These are phyloP conservation scores for Apiotrichum gracile DNA, from an alignment of 1,284 basidiomycete genomes.

Conservation along the genomic window DNA sequence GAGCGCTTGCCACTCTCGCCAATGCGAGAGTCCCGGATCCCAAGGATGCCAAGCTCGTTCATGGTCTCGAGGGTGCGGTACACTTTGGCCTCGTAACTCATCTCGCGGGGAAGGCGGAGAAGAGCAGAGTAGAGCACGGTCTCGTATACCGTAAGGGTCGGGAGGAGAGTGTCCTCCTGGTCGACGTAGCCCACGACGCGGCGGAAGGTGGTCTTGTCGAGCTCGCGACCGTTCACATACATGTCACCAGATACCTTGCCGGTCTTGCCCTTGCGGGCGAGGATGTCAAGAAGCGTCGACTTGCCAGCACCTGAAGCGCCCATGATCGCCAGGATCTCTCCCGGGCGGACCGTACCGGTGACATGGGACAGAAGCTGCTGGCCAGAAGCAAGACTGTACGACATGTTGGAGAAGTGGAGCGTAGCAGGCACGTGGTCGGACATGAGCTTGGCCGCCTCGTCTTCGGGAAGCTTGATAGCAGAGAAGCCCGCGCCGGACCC, in stretches of 20 bases:
- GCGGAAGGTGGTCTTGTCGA: slow-evolving; percentile 70
- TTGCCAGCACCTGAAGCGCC: slow-evolving; percentile 95
- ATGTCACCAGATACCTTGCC: slow-evolving; percentile 69
- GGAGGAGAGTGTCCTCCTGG: slow-evolving; percentile 95
- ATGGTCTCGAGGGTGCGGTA: slow-evolving; percentile 91
- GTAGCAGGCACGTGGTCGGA: slow-evolving; percentile 87
- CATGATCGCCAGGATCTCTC: slow-evolving; percentile 90
- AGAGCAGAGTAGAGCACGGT: slow-evolving; percentile 91
- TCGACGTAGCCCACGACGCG: slow-evolving; percentile 83
- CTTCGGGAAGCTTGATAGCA: slow-evolving; percentile 71
- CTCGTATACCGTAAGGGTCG: slow-evolving; percentile 94
- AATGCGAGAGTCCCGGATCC: slow-evolving; percentile 83
- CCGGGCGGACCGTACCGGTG: slow-evolving; percentile 74
- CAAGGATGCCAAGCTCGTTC: slow-evolving; percentile 87
- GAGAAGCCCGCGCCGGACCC: slow-evolving; percentile 60
- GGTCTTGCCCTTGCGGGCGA: slow-evolving; percentile 81
- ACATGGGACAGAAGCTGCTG: slow-evolving; percentile 71
- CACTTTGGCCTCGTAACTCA: slow-evolving; percentile 90
- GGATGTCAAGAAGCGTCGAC: slow-evolving; percentile 90
- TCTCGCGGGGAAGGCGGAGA: slow-evolving; percentile 81
- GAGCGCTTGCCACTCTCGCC: slow-evolving; percentile 73
- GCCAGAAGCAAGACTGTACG: slow-evolving; percentile 63
- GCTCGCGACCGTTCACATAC: slow-evolving; percentile 77
- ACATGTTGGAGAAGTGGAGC: slow-evolving; percentile 77
- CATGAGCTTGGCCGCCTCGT: slow-evolving; percentile 78